Base-by-base conservation (phyloP, 192 early-diverging fungal species). In the Phycomyces blakesleeanus region DNA sequence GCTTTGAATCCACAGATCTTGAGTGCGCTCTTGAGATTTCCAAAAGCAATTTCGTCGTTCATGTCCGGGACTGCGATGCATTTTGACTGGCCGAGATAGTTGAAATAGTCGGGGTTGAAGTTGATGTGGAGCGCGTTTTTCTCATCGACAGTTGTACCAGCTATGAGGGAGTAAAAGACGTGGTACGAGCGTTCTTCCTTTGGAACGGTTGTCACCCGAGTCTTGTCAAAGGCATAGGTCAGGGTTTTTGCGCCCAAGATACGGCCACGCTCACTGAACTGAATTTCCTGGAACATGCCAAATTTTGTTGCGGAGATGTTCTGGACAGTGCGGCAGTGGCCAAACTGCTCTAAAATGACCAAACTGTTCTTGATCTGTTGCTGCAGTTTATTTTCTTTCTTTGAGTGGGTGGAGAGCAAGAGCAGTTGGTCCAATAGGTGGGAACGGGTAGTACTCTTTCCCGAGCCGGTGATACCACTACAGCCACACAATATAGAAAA, bases 261-360 rank as follows among this genome's bases (percentile, higher is more conserved):
- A 40, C 87, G 87, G 42, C 95, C 93, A 24, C 85, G 71, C 37
- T 87, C 87, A 59, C 85, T 87, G 68, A 92, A 98, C 54, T 97
- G 96, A 59, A 92, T 80, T 76, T 98, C 94, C 24, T 89, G 84
- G 80, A 90, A 97, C 47, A 91, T 79, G 8, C 91, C 89, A 57
- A 81, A 91, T 29, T 88, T 83, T 12, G 92, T 93, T 0, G 91
- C 84, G 59, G 84, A 84, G 25, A 59, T 75, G 66, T 89, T 90
- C 59, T 82, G 75, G 8, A 62, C 39, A 6, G 92, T 93, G 52
- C 79, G 71, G 11, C 87, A 83, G 50, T 84, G 80, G 24, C 91
- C 90, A 70, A 98, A 94, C 4, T 91, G 87, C 63, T 92, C 87
- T 8, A 94, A 61, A 53, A 96, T 81, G 8, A 84, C 74, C 51